phyloP scores from a whole-genome alignment of 768 basidiomycete species.

The Suillus clintonianus region DNA sequence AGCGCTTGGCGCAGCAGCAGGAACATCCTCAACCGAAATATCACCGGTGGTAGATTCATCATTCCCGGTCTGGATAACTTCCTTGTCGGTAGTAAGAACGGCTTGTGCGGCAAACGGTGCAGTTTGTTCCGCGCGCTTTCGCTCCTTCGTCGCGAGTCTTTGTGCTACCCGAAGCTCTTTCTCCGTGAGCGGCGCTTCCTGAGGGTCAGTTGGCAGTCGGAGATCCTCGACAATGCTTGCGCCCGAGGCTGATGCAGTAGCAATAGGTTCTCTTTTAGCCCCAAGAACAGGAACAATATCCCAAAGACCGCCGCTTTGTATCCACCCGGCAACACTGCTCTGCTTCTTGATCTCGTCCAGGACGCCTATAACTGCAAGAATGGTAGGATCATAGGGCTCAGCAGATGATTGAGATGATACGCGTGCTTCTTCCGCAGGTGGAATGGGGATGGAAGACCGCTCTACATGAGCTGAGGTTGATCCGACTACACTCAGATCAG shows the following conservation, averaged over 20 bases:
- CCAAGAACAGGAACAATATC: background rate
- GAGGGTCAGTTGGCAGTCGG: background rate
- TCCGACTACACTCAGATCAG: conserved; percentile 2
- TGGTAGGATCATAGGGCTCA: conserved; percentile 47
- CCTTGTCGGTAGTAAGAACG: background rate
- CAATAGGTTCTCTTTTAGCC: conserved; percentile 5
- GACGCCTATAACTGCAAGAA: conserved; percentile 66
- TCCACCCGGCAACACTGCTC: conserved; percentile 69
- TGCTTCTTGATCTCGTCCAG: conserved; percentile 60
- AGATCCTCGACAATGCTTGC: background rate
- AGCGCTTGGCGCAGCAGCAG: conserved; percentile 6
- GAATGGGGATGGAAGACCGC: background rate
- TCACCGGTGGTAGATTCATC: conserved; percentile 15
- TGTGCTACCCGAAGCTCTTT: background rate
- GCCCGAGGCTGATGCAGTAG: background rate
- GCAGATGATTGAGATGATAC: conserved; percentile 4
- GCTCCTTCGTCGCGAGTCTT: background rate
- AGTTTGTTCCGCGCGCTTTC: background rate
- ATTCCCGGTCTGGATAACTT: conserved; percentile 12
- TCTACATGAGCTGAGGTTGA: background rate
- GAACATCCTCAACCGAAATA: background rate
- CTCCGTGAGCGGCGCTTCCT: background rate
- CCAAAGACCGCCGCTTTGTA: conserved; percentile 55
- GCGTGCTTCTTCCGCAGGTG: background rate
- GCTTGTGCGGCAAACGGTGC: background rate